Conservation (phyloP, 2,329 filamentous ascomycete genomes). For the Tolypocladium ovalisporum region DNA sequence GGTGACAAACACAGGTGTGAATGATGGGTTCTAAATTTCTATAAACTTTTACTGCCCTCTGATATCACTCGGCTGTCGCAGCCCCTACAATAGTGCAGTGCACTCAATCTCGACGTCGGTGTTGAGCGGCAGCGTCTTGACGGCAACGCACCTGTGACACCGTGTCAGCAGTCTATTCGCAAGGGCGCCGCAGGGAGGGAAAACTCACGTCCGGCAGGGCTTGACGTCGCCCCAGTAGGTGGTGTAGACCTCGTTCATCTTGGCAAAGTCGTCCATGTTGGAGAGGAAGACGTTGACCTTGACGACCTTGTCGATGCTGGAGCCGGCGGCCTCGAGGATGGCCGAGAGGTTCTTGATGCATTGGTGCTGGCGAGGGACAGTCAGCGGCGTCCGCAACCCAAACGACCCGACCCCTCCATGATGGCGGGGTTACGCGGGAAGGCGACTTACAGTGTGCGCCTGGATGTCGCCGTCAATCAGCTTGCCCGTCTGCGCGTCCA, state of each 20-base stretch:
- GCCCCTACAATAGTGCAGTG: constrained; percentile 12
- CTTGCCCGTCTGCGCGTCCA: constrained; percentile 44
- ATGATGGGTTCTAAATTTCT: neutral
- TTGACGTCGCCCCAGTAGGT: constrained; percentile 52
- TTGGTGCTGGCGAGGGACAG: constrained; percentile 33
- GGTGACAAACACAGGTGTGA: neutral
- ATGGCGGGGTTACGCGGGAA: neutral
- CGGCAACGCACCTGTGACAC: constrained; percentile 18
- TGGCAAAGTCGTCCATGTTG: constrained; percentile 62
- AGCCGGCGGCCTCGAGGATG: constrained; percentile 59
- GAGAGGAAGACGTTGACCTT: constrained; percentile 66
- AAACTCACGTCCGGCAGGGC: constrained; percentile 29
- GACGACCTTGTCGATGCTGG: constrained; percentile 53
- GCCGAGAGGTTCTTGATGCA: constrained; percentile 63
- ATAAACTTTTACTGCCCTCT: neutral
- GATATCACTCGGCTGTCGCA: neutral
- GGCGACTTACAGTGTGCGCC: constrained; percentile 43
- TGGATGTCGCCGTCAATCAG: constrained; percentile 54
- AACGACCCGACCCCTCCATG: neutral
- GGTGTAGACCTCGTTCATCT: constrained; percentile 65
- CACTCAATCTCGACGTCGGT: constrained; percentile 24
- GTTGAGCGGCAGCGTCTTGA: constrained; percentile 21
- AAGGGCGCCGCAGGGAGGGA: neutral
- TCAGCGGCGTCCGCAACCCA: neutral
- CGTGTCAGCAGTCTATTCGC: neutral